phyloP scores from a whole-genome alignment of 495 filamentous ascomycete genomes.

The Xanthoparmelia taractica region DNA sequence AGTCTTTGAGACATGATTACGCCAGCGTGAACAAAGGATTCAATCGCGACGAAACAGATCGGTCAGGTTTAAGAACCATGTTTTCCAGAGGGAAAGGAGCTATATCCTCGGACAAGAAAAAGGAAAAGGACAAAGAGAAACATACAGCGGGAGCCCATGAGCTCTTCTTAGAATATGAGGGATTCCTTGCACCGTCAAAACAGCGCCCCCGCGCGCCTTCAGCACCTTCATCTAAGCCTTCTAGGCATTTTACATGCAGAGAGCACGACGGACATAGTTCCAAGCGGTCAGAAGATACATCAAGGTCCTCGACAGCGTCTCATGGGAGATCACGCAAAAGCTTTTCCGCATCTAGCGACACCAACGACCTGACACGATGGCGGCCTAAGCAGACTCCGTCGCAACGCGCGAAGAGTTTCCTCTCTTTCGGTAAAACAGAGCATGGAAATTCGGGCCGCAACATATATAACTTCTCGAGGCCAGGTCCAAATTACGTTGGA shows the following conservation, averaged over 20 bases:
- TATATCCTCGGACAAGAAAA: background rate
- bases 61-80: background rate
- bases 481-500: slow-evolving; percentile 1
- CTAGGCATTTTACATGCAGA: background rate
- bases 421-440: slow-evolving; percentile 7
- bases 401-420: slow-evolving; percentile 14
- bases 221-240: background rate
- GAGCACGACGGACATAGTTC: background rate
- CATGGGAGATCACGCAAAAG: slow-evolving; percentile 29
- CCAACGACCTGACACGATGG: slow-evolving; percentile 27
- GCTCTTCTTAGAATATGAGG: slow-evolving; percentile 16
- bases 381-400: slow-evolving; percentile 8
- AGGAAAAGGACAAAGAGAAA: slow-evolving; percentile 4
- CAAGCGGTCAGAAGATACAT: background rate
- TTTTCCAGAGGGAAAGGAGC: slow-evolving; percentile 6
- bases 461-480: background rate
- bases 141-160: slow-evolving; percentile 7
- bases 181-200: slow-evolving; percentile 8
- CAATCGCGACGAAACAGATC: background rate
- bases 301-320: background rate
- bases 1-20: slow-evolving; percentile 4
- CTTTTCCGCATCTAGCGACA: slow-evolving; percentile 42
- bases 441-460: background rate
- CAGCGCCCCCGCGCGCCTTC: slow-evolving; percentile 9
- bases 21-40: slow-evolving; percentile 9